Evolutionary conservation across 768 basidiomycete species (phyloP).

Genomic region (Xanthoconium purpureum): DNA sequence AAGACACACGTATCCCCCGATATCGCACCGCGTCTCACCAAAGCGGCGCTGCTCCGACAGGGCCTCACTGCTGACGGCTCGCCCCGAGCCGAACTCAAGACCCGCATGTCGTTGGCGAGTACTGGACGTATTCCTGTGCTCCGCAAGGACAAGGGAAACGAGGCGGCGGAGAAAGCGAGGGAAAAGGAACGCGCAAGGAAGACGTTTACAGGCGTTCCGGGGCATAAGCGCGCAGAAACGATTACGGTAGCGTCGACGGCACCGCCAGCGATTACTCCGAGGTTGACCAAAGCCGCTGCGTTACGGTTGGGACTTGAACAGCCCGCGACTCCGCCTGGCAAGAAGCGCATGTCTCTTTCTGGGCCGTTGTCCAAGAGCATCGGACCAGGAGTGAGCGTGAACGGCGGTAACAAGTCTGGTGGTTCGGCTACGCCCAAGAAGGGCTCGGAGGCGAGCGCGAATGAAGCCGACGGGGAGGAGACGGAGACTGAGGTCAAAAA

Average conservation of each 20-base stretch:
- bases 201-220: constrained; percentile 77
- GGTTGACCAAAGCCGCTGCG: constrained; percentile 74
- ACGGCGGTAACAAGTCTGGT: constrained; percentile 3
- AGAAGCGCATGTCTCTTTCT: constrained; percentile 37
- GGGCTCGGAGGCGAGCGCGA: constrained; percentile 16
- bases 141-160: constrained; percentile 29
- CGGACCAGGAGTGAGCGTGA: neutral
- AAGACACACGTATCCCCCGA: constrained; percentile 57
- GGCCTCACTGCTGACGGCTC: constrained; percentile 46
- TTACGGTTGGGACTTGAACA: constrained; percentile 56
- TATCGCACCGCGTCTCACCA: constrained; percentile 75
- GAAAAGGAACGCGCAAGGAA: constrained; percentile 59
- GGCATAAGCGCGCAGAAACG: constrained; percentile 69
- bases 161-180: constrained; percentile 47
- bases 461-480: constrained; percentile 30
- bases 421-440: constrained; percentile 12
- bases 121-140: constrained; percentile 30
- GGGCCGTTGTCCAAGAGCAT: constrained; percentile 11
- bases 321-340: constrained; percentile 37
- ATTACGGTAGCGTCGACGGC: constrained; percentile 74
- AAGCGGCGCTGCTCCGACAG: constrained; percentile 69
- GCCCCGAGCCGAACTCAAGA: constrained; percentile 15
- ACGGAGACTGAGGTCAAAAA: constrained; percentile 24
- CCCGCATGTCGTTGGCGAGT: constrained; percentile 35
- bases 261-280: constrained; percentile 66